Evolutionary conservation across 768 basidiomycete species (phyloP).

Genomic region (Exsudoporus frostii): DNA sequence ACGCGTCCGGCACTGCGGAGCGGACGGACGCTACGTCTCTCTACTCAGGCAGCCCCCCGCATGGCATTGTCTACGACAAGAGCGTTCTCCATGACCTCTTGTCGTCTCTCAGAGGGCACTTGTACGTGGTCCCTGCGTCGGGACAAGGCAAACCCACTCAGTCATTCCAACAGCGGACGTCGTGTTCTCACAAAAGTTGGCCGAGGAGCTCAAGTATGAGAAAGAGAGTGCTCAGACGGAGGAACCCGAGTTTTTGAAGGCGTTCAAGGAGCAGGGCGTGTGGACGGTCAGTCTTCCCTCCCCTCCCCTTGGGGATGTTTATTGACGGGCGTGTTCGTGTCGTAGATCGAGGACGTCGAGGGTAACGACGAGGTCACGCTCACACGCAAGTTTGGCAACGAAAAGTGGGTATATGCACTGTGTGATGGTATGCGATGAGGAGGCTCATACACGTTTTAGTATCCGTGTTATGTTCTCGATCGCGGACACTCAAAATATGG

Average conservation of each 20-base stretch:
- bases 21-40: constrained; percentile 19
- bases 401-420: constrained; percentile 58
- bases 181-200: constrained; percentile 67
- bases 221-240: constrained; percentile 46
- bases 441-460: constrained; percentile 37
- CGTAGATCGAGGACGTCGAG: constrained; percentile 62
- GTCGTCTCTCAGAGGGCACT: constrained; percentile 41
- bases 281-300: constrained; percentile 58
- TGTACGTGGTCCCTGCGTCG: constrained; percentile 29
- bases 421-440: not conserved
- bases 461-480: constrained; percentile 92
- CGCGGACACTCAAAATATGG: constrained; percentile 67
- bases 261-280: constrained; percentile 67
- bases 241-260: constrained; percentile 73
- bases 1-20: constrained; percentile 25
- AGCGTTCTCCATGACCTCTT: constrained; percentile 39
- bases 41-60: constrained; percentile 13
- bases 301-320: not conserved
- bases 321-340: not conserved
- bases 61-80: constrained; percentile 29
- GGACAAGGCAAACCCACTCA: not conserved
- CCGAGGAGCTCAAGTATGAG: constrained; percentile 86
- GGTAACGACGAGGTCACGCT: constrained; percentile 83
- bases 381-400: constrained; percentile 84
- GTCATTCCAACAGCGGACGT: constrained; percentile 55